A percentile compares a stretch with the other conserved stretches of the same genome.
These are phyloP conservation scores for Suzukiozyma palmioleophila DNA, from an alignment of 1,139 yeast species.

Conservation along the genomic window DNA sequence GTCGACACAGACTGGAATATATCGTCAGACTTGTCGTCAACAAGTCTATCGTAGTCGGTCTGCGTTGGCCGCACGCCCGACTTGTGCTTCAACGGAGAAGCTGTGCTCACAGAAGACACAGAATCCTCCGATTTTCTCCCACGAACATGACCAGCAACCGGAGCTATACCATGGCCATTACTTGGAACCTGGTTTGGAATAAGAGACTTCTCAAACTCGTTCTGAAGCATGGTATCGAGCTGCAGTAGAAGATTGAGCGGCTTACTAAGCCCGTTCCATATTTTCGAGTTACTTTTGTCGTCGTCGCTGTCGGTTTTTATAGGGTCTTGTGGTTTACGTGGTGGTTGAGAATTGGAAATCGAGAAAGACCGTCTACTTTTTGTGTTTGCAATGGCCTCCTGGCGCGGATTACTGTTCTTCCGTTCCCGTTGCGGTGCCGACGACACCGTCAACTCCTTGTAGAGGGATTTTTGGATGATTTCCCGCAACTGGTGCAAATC, in stretches of 20 bases:
- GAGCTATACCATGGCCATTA: neutral
- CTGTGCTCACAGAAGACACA: slow-evolving; percentile 16
- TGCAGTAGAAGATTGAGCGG: slow-evolving; percentile 64
- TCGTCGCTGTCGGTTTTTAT: slow-evolving; percentile 1
- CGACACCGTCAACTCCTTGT: slow-evolving; percentile 24
- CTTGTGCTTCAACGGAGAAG: slow-evolving; percentile 24
- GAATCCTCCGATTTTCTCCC: slow-evolving; percentile 24
- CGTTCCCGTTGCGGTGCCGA: slow-evolving; percentile 13
- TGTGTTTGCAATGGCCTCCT: slow-evolving; percentile 32
- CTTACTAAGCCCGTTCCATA: slow-evolving; percentile 37
- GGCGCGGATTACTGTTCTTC: slow-evolving; percentile 28
- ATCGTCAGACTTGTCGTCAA: slow-evolving; percentile 21
- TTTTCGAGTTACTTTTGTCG: slow-evolving; percentile 16
- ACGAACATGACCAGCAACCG: neutral
- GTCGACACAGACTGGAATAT: slow-evolving; percentile 41
- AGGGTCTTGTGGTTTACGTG: neutral
- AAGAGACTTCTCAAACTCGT: slow-evolving; percentile 57
- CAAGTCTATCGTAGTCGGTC: slow-evolving; percentile 7
- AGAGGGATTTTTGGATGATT: slow-evolving; percentile 36
- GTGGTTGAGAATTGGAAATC: slow-evolving; percentile 1
- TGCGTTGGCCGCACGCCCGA: slow-evolving; percentile 7
- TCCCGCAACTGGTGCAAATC: slow-evolving; percentile 45
- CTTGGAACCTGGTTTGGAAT: slow-evolving; percentile 11
- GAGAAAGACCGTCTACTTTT: slow-evolving; percentile 19
- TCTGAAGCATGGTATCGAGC: slow-evolving; percentile 62